Evolutionary conservation across 495 filamentous ascomycete species (phyloP).

Genomic region (Neurospora africana): DNA sequence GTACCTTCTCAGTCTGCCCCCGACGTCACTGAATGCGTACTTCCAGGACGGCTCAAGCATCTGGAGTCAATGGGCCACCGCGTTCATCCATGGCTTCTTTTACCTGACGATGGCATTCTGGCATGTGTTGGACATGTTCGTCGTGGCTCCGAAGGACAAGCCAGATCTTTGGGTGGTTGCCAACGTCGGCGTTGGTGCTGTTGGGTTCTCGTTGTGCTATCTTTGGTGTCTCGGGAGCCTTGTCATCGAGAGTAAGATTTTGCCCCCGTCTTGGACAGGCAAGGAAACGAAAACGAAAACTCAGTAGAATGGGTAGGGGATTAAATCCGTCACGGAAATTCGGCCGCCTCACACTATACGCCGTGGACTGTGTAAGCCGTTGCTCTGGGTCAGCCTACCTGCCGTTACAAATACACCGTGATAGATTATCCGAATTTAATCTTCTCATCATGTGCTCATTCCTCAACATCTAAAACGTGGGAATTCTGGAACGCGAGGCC

Average conservation of each 20-base stretch:
- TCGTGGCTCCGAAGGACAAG: conserved; percentile 58
- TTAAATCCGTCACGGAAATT: background rate
- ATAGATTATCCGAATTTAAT: background rate
- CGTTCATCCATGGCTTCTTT: conserved; percentile 59
- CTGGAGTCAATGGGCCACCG: conserved; percentile 43
- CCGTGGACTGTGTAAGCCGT: background rate
- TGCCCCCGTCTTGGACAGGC: conserved; percentile 15
- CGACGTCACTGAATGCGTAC: conserved; percentile 60
- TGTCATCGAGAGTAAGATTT: conserved; percentile 46
- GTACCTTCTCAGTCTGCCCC: conserved; percentile 78
- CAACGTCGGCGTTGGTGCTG: conserved; percentile 77
- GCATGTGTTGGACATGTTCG: conserved; percentile 63
- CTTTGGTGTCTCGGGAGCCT: conserved; percentile 77
- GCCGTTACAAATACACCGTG: background rate
- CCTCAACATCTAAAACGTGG: background rate
- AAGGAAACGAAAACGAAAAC: conserved; percentile 28
- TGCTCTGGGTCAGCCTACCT: background rate
- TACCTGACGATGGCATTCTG: conserved; percentile 68
- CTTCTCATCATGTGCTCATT: background rate
- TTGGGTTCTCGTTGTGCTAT: conserved; percentile 78
- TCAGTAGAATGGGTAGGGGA: conserved; percentile 13
- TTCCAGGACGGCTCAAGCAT: conserved; percentile 34
- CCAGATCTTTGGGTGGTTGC: conserved; percentile 90
- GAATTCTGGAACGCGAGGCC: background rate
- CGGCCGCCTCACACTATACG: background rate